A percentile compares a stretch with the other conserved stretches of the same genome.
Conservation (phyloP, 106 monocot species). For the Allium sativum region DNA sequence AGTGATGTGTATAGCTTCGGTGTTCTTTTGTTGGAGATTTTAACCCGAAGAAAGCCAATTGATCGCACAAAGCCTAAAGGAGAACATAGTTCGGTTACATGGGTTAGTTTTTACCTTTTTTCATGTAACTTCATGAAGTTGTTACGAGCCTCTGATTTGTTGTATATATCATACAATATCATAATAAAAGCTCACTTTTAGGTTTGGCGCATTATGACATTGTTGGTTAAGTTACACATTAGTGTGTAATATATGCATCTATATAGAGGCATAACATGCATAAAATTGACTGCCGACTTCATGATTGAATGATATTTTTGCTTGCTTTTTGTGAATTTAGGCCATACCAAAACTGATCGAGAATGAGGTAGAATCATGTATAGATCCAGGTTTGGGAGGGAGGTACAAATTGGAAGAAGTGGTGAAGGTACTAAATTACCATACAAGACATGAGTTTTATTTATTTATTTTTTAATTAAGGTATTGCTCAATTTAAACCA, state of each 20-base stretch:
- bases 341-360: constrained; percentile 3
- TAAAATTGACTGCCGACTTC: neutral
- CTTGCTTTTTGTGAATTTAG: neutral
- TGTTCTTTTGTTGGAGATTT: constrained; percentile 69
- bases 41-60: constrained; percentile 77
- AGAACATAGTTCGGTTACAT: constrained; percentile 3
- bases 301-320: neutral
- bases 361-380: neutral
- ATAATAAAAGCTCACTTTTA: neutral
- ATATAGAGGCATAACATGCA: neutral
- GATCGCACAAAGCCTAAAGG: constrained; percentile 37
- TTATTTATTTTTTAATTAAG: neutral
- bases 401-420: neutral
- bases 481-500: neutral
- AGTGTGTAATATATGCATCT: no score
- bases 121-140: neutral
- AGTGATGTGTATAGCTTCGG: constrained; percentile 95
- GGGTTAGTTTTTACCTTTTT: neutral
- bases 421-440: neutral
- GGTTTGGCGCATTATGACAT: neutral
- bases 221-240: no score
- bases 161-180: neutral
- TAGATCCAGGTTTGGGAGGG: neutral
- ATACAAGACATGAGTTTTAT: neutral
- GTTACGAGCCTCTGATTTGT: neutral